These are phyloP conservation scores for Septoria linicola DNA, from an alignment of 2,329 filamentous ascomycete species.

Conservation along the genomic window DNA sequence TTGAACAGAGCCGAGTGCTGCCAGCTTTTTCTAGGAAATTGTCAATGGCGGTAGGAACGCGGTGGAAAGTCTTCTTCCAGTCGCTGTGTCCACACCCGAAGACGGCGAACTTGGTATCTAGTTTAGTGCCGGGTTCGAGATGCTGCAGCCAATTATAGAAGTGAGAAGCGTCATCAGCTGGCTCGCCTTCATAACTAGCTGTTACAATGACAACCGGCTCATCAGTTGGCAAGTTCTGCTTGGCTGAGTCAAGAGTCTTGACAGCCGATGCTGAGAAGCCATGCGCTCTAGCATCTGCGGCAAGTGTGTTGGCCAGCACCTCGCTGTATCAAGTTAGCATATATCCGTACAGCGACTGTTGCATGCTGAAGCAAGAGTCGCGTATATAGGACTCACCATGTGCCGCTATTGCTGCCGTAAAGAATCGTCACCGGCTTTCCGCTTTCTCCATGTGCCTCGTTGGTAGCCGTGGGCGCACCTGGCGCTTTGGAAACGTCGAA, in stretches of 20 bases:
- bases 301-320: conserved; percentile 63
- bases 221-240: conserved; percentile 58
- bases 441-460: conserved; percentile 3
- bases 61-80: conserved; percentile 52
- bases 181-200: conserved; percentile 71
- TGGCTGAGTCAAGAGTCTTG: conserved; percentile 61
- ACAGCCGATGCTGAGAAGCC: conserved; percentile 59
- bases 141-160: conserved; percentile 67
- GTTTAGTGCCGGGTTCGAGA: conserved; percentile 45
- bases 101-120: conserved; percentile 64
- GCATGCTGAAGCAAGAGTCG: too few species aligned
- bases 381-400: too few species aligned
- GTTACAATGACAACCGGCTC: conserved; percentile 66
- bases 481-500: conserved; percentile 2
- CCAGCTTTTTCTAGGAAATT: conserved; percentile 52
- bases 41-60: conserved; percentile 64
- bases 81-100: conserved; percentile 67
- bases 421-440: conserved; percentile 60
- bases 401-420: conserved; percentile 73
- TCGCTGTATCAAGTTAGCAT: too few species aligned
- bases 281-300: conserved; percentile 57
- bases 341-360: too few species aligned
- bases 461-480: conserved; percentile 3
- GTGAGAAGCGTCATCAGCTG: conserved; percentile 67
- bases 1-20: conserved; percentile 48